Conservation (phyloP, 441 rosid species). For the Geranium incanum region DNA sequence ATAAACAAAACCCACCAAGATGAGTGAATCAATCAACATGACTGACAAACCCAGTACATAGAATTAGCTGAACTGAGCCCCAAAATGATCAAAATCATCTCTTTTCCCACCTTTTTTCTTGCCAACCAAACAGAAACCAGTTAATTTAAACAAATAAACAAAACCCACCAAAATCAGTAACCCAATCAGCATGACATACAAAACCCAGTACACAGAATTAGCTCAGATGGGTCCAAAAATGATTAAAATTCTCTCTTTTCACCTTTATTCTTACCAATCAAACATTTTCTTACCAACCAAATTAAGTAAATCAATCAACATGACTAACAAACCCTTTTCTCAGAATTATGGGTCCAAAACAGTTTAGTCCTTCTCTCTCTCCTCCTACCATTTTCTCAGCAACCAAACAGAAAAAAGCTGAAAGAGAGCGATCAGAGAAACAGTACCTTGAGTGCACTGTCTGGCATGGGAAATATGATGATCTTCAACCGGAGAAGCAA, state of each 20-base stretch:
- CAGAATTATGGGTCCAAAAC: too few relatives aligned
- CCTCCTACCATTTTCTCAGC: too few relatives aligned
- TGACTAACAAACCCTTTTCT: too few relatives aligned
- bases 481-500: conserved; percentile 52
- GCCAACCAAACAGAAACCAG: not conserved
- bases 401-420: not conserved
- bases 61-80: not conserved
- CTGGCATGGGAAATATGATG: conserved; percentile 33
- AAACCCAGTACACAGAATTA: too few relatives aligned
- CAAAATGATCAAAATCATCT: not conserved
- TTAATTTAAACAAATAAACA: too few relatives aligned
- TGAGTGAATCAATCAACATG: not conserved
- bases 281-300: too few relatives aligned
- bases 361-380: too few relatives aligned
- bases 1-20: not conserved
- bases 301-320: too few relatives aligned
- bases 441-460: conserved; percentile 24
- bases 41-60: not conserved
- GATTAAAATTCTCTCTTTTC: not conserved
- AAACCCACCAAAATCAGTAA: too few relatives aligned
- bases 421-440: not conserved
- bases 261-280: too few relatives aligned
- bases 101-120: not conserved
- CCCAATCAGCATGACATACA: too few relatives aligned
- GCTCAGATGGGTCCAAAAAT: not conserved